Evolutionary conservation across 306 rosid genomes (phyloP).

Genomic region (Castanopsis chinensis): DNA sequence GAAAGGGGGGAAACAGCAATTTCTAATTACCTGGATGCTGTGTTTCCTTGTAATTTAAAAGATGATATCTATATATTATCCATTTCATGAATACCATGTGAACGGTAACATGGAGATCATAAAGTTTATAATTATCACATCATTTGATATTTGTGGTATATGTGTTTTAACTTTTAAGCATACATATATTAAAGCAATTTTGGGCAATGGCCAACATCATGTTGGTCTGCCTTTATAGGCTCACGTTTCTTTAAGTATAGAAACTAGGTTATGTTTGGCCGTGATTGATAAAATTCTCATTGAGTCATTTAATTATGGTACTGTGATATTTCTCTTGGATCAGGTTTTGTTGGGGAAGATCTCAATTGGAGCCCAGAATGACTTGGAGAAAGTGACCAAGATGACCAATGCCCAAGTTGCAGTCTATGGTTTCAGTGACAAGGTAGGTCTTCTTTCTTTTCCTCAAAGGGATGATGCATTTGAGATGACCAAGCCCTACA

Average conservation of each 20-base stretch:
- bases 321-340: background rate
- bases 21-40: background rate
- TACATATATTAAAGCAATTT: background rate
- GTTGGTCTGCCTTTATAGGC: background rate
- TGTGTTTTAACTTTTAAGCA: background rate
- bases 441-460: conserved; percentile 45
- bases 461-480: conserved; percentile 29
- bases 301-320: background rate
- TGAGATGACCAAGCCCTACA: conserved; percentile 40
- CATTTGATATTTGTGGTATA: background rate
- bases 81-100: background rate
- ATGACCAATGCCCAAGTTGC: conserved; percentile 45
- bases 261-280: background rate
- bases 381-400: conserved; percentile 50
- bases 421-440: conserved; percentile 40
- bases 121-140: background rate
- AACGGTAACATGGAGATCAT: background rate
- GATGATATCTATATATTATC: background rate
- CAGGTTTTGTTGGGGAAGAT: conserved; percentile 44
- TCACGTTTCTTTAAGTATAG: background rate
- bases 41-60: background rate
- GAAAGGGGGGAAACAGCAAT: background rate
- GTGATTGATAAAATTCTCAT: background rate
- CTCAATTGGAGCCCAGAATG: conserved; percentile 45
- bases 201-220: background rate